phyloP scores from a whole-genome alignment of 495 filamentous ascomycete species.

The Penicillium subrubescens region DNA sequence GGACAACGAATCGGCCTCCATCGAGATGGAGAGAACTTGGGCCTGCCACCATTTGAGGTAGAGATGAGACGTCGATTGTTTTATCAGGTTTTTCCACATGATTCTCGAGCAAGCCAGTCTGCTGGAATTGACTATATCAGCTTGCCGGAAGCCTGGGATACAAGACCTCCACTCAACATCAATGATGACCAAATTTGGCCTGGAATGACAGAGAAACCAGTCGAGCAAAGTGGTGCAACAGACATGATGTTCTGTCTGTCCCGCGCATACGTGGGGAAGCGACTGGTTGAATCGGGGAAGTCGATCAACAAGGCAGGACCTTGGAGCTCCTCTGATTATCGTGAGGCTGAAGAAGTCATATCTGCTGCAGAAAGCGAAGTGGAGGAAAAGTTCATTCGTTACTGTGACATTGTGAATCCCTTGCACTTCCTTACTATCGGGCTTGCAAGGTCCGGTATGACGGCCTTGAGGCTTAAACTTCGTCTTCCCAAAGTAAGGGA shows the following conservation, averaged over 20 bases:
- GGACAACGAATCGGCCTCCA: conserved; percentile 53
- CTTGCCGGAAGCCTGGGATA: conserved; percentile 27
- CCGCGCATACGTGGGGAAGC: conserved; percentile 47
- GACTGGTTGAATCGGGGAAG: conserved; percentile 9
- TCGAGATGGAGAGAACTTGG: conserved; percentile 44
- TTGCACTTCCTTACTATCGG: conserved; percentile 69
- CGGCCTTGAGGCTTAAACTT: conserved; percentile 20
- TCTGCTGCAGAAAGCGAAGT: conserved; percentile 29
- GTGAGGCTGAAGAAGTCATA: conserved; percentile 43
- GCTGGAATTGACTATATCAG: conserved; percentile 25
- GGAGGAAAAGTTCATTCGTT: conserved; percentile 50
- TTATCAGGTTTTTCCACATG: conserved; percentile 46
- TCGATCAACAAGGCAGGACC: conserved; percentile 7
- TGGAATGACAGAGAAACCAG: conserved; percentile 23
- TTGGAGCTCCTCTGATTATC: conserved; percentile 27
- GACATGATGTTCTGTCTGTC: conserved; percentile 81
- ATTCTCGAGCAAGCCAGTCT: conserved; percentile 35
- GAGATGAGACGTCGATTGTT: conserved; percentile 53
- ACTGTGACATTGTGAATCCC: conserved; percentile 59
- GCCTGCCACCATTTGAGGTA: conserved; percentile 49
- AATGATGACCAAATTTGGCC: conserved; percentile 58
- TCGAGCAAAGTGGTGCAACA: conserved; percentile 59
- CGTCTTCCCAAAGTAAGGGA: conserved; percentile 14
- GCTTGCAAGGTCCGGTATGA: conserved; percentile 24
- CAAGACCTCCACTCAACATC: conserved; percentile 52